phyloP scores from a whole-genome alignment of 257 asterid species.

The Mitragyna speciosa region DNA sequence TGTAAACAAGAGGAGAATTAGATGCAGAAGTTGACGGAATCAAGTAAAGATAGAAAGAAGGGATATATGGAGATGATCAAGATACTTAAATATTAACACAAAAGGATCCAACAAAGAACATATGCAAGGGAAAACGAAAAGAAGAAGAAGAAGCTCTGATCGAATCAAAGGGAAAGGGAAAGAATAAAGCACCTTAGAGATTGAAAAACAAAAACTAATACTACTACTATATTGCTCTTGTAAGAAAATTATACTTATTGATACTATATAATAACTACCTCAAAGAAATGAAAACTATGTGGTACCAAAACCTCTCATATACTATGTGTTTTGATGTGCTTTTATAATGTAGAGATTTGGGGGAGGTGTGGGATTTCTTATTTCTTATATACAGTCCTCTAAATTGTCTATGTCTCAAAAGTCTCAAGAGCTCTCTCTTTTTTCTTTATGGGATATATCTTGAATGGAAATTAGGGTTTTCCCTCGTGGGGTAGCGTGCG shows the following conservation, averaged over 20 bases:
- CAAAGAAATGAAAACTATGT: neutral
- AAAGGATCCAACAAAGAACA: slow-evolving; percentile 5
- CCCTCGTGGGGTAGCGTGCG: slow-evolving; percentile 54
- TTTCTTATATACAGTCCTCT: slow-evolving; percentile 3
- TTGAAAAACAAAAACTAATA: neutral
- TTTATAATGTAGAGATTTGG: neutral
- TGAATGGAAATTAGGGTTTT: slow-evolving; percentile 46
- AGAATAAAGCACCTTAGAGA: slow-evolving; percentile 30
- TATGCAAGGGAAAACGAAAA: slow-evolving; percentile 1
- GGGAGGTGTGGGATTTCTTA: slow-evolving; percentile 5
- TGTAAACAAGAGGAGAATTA: slow-evolving; percentile 19
- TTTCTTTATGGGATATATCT: neutral
- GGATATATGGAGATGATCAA: neutral
- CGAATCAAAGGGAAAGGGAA: slow-evolving; percentile 17
- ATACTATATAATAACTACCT: neutral
- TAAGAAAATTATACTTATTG: neutral
- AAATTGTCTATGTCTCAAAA: neutral
- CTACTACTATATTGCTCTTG: neutral
- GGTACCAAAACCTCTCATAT: neutral
- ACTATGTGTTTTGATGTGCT: neutral
- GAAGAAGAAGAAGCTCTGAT: slow-evolving; percentile 14
- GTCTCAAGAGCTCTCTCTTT: neutral
- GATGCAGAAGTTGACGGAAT: slow-evolving; percentile 31
- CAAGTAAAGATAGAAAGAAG: slow-evolving; percentile 24
- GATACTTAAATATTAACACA: neutral